Percentiles rank a stretch among this genome's conserved stretches.
Evolutionary conservation across 208 protist genomes (phyloP).

Genomic region (Wallacemonas sp.): DNA sequence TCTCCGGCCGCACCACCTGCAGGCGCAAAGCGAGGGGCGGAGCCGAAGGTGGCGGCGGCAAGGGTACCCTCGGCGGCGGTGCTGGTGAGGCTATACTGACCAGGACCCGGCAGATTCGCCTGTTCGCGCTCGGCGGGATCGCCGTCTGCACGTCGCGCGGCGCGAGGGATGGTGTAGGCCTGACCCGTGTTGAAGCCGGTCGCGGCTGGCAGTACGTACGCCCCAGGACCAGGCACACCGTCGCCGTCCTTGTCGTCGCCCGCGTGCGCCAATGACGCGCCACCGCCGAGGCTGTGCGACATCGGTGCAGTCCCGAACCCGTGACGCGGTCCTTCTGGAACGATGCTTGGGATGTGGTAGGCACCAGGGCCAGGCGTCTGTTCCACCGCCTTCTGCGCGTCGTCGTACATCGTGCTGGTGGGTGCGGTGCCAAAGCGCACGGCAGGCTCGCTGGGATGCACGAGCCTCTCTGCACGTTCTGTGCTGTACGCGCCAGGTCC

Average conservation of each 20-base stretch:
- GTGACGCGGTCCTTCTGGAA: slow-evolving; percentile 6
- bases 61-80: neutral
- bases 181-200: neutral
- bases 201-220: neutral
- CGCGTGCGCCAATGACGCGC: too few relatives aligned
- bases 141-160: neutral
- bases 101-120: slow-evolving; percentile 14
- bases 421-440: slow-evolving; percentile 44
- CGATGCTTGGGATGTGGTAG: slow-evolving; percentile 15
- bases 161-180: neutral
- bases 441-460: neutral
- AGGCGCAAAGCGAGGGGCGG: slow-evolving; percentile 13
- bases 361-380: slow-evolving; percentile 19
- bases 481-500: slow-evolving; percentile 27
- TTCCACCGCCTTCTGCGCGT: neutral
- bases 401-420: slow-evolving; percentile 15
- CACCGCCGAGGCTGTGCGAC: neutral
- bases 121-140: slow-evolving; percentile 7
- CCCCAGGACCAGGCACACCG: slow-evolving; percentile 22
- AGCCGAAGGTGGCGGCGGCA: slow-evolving; percentile 19
- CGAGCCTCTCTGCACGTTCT: neutral
- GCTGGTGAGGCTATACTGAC: slow-evolving; percentile 21
- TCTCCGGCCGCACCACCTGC: neutral
- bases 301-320: slow-evolving; percentile 7
- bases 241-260: neutral